Evolutionary conservation across 2,329 filamentous ascomycete species (phyloP).

Genomic region (Helotiales sp.): DNA sequence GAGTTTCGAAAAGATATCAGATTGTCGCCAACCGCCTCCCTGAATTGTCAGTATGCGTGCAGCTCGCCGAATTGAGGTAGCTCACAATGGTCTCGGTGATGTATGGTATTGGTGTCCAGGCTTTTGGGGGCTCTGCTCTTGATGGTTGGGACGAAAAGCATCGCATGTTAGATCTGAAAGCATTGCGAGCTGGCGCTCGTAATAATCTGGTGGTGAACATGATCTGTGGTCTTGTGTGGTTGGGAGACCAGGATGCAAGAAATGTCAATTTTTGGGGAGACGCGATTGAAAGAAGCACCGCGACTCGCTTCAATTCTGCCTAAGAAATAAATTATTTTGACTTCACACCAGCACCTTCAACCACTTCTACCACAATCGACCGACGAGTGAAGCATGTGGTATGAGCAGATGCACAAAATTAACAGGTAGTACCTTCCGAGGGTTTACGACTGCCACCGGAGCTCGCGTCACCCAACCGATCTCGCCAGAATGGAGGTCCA

Average conservation of each 20-base stretch:
- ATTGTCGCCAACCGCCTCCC: constrained; percentile 73
- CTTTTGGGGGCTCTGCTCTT: constrained; percentile 34
- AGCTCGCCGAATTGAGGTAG: constrained; percentile 38
- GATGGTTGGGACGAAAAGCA: constrained; percentile 27
- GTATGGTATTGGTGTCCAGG: constrained; percentile 49
- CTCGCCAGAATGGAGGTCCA: too few relatives aligned
- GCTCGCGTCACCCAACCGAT: not conserved
- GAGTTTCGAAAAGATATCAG: constrained; percentile 81
- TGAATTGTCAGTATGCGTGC: constrained; percentile 39
- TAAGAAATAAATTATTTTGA: constrained; percentile 2
- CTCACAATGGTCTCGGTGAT: constrained; percentile 55
- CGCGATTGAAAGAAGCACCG: constrained; percentile 18
- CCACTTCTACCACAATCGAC: not conserved
- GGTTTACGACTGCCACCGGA: constrained; percentile 3
- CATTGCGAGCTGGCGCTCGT: constrained; percentile 27
- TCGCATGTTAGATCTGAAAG: constrained; percentile 20
- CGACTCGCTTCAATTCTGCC: constrained; percentile 17
- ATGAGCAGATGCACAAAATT: constrained; percentile 28
- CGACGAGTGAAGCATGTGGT: constrained; percentile 22
- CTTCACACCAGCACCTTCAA: constrained; percentile 3
- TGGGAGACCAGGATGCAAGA: not conserved
- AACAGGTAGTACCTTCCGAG: constrained; percentile 24
- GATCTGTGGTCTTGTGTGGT: constrained; percentile 3
- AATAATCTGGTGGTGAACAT: constrained; percentile 33
- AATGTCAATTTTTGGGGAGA: constrained; percentile 10